Evolutionary conservation across 2,329 filamentous ascomycete genomes (phyloP).

Genomic region (Botryotinia calthae): DNA sequence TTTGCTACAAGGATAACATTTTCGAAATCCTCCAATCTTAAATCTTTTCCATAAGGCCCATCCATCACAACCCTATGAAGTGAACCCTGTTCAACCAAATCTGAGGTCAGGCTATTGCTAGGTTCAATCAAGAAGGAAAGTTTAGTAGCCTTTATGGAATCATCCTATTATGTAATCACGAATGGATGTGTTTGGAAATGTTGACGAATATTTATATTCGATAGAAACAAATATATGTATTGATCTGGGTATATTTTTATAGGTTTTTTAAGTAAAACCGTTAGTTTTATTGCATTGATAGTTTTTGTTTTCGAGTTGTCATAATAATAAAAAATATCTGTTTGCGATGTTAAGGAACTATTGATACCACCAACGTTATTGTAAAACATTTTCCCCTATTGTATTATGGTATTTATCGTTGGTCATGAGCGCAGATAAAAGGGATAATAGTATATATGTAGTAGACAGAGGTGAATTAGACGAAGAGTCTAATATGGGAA

Average conservation of each 20-base stretch:
- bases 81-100: not conserved
- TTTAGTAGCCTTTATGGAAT: conserved; percentile 4
- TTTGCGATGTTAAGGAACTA: not conserved
- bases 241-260: conserved; percentile 3
- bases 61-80: conserved; percentile 20
- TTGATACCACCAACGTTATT: not conserved
- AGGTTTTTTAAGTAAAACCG: not conserved
- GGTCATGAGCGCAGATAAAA: no score
- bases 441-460: no score
- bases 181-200: conserved; percentile 20
- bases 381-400: not conserved
- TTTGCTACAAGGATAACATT: conserved; percentile 27
- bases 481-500: no score
- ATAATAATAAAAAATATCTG: not conserved
- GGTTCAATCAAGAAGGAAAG: conserved; percentile 23
- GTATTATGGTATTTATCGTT: conserved; percentile 2
- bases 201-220: not conserved
- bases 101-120: conserved; percentile 1
- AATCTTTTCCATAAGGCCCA: conserved; percentile 25
- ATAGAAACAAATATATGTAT: conserved; percentile 19
- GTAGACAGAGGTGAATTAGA: no score
- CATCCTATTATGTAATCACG: conserved; percentile 23
- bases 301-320: not conserved
- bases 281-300: not conserved
- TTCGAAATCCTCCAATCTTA: conserved; percentile 24